A percentile compares a stretch with the other conserved stretches of the same genome.
Evolutionary conservation across 257 asterid genomes (phyloP).

Genomic region (Apocynum venetum): DNA sequence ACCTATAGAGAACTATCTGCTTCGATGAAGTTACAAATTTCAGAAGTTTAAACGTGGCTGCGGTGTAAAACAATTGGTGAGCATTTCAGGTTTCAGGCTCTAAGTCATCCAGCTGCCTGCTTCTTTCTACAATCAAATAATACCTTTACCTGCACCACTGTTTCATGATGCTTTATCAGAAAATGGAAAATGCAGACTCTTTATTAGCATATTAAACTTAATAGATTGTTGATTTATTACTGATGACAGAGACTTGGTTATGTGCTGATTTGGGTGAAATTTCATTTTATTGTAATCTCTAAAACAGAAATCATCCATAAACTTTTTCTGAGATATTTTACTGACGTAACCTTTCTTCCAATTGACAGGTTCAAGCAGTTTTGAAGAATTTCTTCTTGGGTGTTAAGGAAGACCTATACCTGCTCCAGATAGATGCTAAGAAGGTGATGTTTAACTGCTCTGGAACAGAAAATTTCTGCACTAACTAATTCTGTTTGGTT

Average conservation of each 20-base stretch:
- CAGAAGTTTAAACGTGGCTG: neutral
- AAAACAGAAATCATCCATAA: neutral
- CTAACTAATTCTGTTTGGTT: neutral
- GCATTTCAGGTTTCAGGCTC: neutral
- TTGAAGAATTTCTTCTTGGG: slow-evolving; percentile 55
- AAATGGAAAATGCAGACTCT: neutral
- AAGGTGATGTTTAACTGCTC: slow-evolving; percentile 33
- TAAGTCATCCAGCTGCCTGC: neutral
- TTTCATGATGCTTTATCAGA: neutral
- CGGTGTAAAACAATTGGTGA: neutral
- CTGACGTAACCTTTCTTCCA: neutral
- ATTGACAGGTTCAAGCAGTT: slow-evolving; percentile 67
- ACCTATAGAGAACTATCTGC: neutral
- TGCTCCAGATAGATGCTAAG: slow-evolving; percentile 65
- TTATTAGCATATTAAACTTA: neutral
- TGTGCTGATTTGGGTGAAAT: neutral
- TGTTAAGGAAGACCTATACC: slow-evolving; percentile 51
- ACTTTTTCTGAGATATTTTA: neutral
- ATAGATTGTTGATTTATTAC: neutral
- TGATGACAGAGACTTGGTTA: neutral
- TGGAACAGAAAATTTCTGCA: neutral
- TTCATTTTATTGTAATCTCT: neutral
- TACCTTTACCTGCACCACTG: neutral
- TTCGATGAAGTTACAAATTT: neutral
- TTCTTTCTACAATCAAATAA: neutral